Base-by-base conservation (phyloP, 192 early-diverging fungal species). In the Podila verticillata region DNA sequence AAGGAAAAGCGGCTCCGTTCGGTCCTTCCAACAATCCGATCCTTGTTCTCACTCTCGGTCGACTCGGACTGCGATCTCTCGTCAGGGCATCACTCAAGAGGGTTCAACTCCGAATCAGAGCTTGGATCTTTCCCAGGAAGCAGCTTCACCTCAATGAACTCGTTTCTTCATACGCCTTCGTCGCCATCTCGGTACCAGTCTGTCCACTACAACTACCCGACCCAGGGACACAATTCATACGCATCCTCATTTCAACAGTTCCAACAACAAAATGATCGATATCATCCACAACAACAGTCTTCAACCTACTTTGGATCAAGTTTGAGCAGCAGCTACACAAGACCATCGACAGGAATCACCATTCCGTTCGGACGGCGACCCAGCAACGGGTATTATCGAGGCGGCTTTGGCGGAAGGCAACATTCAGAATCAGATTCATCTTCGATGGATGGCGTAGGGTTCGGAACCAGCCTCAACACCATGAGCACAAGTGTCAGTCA, bases 1-100 rank as follows among this genome's bases (percentile, higher is more conserved):
- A 91, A 91, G 69, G 89, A 91, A 49, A 84, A 84, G 34, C 87
- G 89, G 1, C 72, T 91, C 61, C 75, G 83, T 7, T 65, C 80
- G 20, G 89, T 91, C 57, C 58, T 91, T 13, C 80, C 85, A 13
- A 87, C 89, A 29, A 75, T 91, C n/a, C 82, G 86, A 22, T 73
- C 83, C 15, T 36, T 71, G 28, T 82, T 75, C 48, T 58, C 71
- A 1, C 62, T 82, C 20, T 64, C 63, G n/a, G 66, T 63, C 58
- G 75, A 79, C 34, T 79, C 75, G 10, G 73, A 75, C 24, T 75
- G 73, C 20, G 73, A 75, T 34, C 54, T 79, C 22, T 72, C 68
- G 0, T 71, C 75, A 44, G 39, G 39, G 13, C 39, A 44, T 20
- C 36, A 57, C 20, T 61, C 65, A 4, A 48, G 75, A 20, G 68